Evolutionary conservation across 2,329 filamentous ascomycete genomes (phyloP).

Genomic region (Bimuria novae-zelandiae): DNA sequence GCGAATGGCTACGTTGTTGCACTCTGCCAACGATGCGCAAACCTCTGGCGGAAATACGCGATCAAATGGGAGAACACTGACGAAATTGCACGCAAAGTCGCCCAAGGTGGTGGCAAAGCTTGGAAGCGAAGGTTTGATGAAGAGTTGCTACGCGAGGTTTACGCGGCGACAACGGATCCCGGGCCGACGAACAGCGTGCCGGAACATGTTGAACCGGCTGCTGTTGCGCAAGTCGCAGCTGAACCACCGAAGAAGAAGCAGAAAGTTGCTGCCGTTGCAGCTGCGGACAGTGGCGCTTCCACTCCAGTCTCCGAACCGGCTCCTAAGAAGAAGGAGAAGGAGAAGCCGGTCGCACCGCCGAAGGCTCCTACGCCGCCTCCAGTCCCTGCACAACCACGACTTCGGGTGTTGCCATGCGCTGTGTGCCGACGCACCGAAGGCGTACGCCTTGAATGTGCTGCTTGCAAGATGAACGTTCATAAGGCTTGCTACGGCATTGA

Average conservation of each 20-base stretch:
- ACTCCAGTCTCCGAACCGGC: constrained; percentile 48
- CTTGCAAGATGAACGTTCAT: constrained; percentile 91
- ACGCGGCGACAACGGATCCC: constrained; percentile 40
- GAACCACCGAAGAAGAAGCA: constrained; percentile 66
- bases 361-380: constrained; percentile 61
- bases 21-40: constrained; percentile 86
- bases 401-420: constrained; percentile 79
- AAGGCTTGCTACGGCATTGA: constrained; percentile 90
- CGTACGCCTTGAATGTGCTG: constrained; percentile 69
- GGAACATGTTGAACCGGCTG: constrained; percentile 34
- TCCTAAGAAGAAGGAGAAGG: constrained; percentile 44
- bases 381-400: constrained; percentile 76
- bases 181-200: constrained; percentile 29
- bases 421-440: constrained; percentile 76
- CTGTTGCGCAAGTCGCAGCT: constrained; percentile 28
- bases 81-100: constrained; percentile 85
- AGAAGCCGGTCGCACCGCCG: constrained; percentile 53
- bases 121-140: constrained; percentile 92
- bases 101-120: constrained; percentile 75
- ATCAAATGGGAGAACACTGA: constrained; percentile 96
- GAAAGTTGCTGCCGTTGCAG: constrained; percentile 50
- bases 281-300: constrained; percentile 55
- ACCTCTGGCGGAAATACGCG: constrained; percentile 93
- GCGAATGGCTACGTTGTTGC: constrained; percentile 75
- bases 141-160: constrained; percentile 76